Base-by-base conservation (phyloP, 805 yeast genomes). In the Torulaspora maleeae region DNA sequence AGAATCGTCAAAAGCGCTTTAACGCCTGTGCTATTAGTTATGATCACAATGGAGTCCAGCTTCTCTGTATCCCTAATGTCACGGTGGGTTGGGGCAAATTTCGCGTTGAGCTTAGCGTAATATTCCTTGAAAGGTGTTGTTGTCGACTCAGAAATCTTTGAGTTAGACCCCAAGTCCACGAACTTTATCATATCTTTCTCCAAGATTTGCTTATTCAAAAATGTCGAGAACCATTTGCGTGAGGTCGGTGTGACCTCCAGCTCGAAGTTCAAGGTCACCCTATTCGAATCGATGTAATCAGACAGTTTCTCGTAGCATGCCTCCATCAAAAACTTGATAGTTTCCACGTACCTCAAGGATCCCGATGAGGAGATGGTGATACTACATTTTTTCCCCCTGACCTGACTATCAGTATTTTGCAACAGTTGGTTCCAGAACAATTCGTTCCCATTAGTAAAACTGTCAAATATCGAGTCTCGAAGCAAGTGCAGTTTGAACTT, bases 51-150 rank as follows among this genome's bases (percentile, higher is more conserved):
- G 6, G 66, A 52, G 15, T 60, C 64, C 8, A 55, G 32, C 17
- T 38, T 24, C 25, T 35, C 25, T n/a, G 39, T 30, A 13, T 29
- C 35, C 19, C 27, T 28, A 2, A 24, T 27, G 5, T 27, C 35
- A 5, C 22, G 36, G 32, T 20, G 24, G 13, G 27, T 19, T 15
- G 46, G 36, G 15, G 54, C 43, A 39, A 63, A 64, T 43, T 60
- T 59, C 4, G 47, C 43, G 43, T 51, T 62, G 25, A 64, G 46
- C 44, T 54, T 51, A 3, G 53, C 49, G 36, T 59, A 63, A 47
- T 64, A 64, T 20, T 61, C 64, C 36, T 64, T 64, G 46, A 64
- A 64, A 9, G 68, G 67, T 7, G 66, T 59, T 5, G 59, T 50
- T n/a, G 49, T 38, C 16, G 49, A 35, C 35, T 42, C 48, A 9